These are phyloP conservation scores for Juncus effusus DNA, from an alignment of 176 grass and related monocot genomes.

Conservation along the genomic window DNA sequence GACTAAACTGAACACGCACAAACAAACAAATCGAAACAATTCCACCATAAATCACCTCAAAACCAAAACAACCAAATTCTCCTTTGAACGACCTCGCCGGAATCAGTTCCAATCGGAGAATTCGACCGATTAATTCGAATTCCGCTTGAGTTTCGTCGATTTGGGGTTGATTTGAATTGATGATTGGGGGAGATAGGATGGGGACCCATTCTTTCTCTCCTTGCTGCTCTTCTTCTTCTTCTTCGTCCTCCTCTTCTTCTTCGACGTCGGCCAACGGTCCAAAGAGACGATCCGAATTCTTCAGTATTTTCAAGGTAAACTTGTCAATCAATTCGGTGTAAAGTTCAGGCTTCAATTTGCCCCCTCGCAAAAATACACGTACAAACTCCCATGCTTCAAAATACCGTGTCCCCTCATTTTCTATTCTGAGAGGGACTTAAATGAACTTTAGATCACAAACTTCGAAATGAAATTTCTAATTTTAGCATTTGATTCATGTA, in stretches of 20 bases:
- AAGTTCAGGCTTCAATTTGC: background rate
- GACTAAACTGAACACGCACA: background rate
- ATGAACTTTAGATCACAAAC: too few relatives aligned
- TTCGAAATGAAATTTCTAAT: too few relatives aligned
- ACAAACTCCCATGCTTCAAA: background rate
- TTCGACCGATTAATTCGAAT: conserved; percentile 2
- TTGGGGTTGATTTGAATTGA: conserved; percentile 5
- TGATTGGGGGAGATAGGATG: conserved; percentile 26
- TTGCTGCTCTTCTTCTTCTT: conserved; percentile 24
- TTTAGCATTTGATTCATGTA: too few relatives aligned
- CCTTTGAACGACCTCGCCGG: background rate
- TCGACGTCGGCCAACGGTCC: background rate
- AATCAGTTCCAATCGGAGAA: background rate
- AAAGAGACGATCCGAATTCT: conserved; percentile 23
- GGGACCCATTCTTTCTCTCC: conserved; percentile 18
- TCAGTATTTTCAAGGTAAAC: conserved; percentile 40
- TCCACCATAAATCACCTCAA: background rate
- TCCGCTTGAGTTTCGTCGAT: background rate
- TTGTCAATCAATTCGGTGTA: background rate
- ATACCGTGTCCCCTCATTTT: background rate
- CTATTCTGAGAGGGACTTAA: too few relatives aligned
- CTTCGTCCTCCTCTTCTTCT: conserved; percentile 17
- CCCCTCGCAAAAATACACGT: background rate
- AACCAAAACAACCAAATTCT: background rate
- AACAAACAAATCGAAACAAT: conserved; percentile 16